These are phyloP conservation scores for Bipolaris victoriae DNA, from an alignment of 2,329 filamentous ascomycete genomes.

Conservation along the genomic window DNA sequence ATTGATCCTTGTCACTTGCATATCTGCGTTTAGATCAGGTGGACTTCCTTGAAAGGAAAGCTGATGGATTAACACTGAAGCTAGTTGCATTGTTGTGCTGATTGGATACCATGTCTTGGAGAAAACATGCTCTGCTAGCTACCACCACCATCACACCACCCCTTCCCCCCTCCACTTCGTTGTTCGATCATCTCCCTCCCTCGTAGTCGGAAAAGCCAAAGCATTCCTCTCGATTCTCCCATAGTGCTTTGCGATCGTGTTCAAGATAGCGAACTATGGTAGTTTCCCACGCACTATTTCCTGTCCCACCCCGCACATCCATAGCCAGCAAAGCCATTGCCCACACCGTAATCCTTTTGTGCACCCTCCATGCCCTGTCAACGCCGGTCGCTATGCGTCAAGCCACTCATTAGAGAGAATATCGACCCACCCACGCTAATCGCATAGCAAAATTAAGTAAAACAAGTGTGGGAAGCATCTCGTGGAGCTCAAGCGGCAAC, in stretches of 20 bases:
- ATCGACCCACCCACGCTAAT: conserved; percentile 39
- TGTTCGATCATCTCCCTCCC: conserved; percentile 15
- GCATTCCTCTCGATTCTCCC: conserved; percentile 20
- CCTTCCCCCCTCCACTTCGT: neutral
- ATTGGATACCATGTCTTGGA: conserved; percentile 8
- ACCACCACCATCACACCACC: neutral
- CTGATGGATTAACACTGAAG: neutral
- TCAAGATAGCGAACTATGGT: conserved; percentile 6
- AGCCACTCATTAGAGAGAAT: conserved; percentile 25
- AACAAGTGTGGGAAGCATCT: conserved; percentile 19
- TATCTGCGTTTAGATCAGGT: neutral
- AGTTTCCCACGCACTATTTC: neutral
- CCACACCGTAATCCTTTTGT: conserved; percentile 15
- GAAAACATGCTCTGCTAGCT: conserved; percentile 17
- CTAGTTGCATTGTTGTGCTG: conserved; percentile 13
- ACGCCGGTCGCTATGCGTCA: conserved; percentile 50
- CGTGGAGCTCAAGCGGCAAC: conserved; percentile 10
- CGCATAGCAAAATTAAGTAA: conserved; percentile 35
- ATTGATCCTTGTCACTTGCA: conserved; percentile 13
- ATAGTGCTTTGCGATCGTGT: conserved; percentile 19
- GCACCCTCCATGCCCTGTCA: conserved; percentile 34
- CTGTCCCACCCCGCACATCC: conserved; percentile 5
- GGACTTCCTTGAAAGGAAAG: neutral
- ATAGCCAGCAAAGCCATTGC: neutral
- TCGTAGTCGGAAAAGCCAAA: conserved; percentile 21